Percentiles rank a stretch among this genome's conserved stretches.
These are phyloP conservation scores for Globisporangium parvum DNA, from an alignment of 352 stramenopile species.

Conservation along the genomic window DNA sequence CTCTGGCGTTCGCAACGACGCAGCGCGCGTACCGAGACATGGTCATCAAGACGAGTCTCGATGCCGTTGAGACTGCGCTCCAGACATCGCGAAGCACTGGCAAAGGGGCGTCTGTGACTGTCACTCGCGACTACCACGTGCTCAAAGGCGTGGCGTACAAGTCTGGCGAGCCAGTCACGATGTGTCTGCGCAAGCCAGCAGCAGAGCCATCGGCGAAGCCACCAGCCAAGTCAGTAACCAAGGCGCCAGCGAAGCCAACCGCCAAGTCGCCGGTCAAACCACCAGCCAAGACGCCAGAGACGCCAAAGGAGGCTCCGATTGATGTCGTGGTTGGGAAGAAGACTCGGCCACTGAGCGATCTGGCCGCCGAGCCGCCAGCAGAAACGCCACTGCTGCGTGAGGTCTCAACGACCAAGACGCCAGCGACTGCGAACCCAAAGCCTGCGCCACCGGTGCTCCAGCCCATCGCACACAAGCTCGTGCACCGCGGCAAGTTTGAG, in stretches of 20 bases:
- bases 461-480: conserved; percentile 54
- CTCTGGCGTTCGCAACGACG: conserved; percentile 54
- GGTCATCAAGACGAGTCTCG: conserved; percentile 82
- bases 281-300: neutral
- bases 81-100: conserved; percentile 25
- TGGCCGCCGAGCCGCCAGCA: neutral
- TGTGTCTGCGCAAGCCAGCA: conserved; percentile 45
- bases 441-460: conserved; percentile 9
- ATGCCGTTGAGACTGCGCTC: conserved; percentile 66
- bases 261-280: neutral
- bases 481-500: conserved; percentile 68
- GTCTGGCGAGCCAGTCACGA: conserved; percentile 64
- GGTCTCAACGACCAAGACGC: conserved; percentile 11
- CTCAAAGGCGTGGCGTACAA: conserved; percentile 87
- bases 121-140: conserved; percentile 65
- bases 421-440: neutral
- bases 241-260: neutral
- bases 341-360: conserved; percentile 1
- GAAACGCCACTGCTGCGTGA: conserved; percentile 13
- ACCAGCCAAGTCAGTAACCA: neutral
- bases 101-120: conserved; percentile 7
- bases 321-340: neutral
- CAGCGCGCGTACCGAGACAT: conserved; percentile 78
- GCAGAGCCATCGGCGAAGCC: conserved; percentile 1
- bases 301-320: neutral